Base-by-base conservation (phyloP, 179 eudicot genomes). In the Kewa caespitosa region DNA sequence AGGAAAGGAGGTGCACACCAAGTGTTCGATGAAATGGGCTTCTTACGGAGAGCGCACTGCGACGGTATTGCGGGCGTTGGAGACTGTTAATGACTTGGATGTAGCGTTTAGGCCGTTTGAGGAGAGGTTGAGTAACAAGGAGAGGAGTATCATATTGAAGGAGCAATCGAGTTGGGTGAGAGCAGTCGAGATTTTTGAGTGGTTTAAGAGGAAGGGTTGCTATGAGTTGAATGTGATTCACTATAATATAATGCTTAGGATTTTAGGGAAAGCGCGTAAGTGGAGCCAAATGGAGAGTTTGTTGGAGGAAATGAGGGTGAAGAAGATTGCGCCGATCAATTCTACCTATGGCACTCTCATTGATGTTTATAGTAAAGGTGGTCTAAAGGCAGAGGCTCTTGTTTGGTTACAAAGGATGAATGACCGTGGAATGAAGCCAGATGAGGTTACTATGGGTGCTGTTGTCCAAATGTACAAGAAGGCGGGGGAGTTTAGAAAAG, bases 221-320 rank as follows among this genome's bases (percentile, higher is more conserved):
- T 90, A 89, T 76, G 97, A 94, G 77, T 73, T 94, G 90, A 94
- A 94, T 81, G 97, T 92, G 57, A 94, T 94, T 75, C 98, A 94
- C 70, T 94, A 92, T 62, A 94, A 94, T 61, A 92, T 94, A 33
- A 88, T 94, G 92, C 82, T 94, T 70, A 86, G 91, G 79, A 81
- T 82, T 75, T 70, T 92, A 3, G 98, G 98, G n/a, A 94, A 83
- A 76, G 92, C 94, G 18, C 74, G 75, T 63, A 87, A 82, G 70
- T 94, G 97, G 97, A 62, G 31, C 28, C 89, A 88, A 73, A 72
- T 90, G 20, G 94, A 90, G 85, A 80, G 76, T 31, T 66, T 92
- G 84, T 89, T 85, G 89, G 85, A 81, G 41, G 98, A 94, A 74
- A 94, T 94, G 98, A 82, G 69, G 83, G 62, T 39, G 83, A 92